A percentile compares a stretch with the other conserved stretches of the same genome.
phyloP scores from a whole-genome alignment of 257 asterid genomes.

The Solanum boliviense region DNA sequence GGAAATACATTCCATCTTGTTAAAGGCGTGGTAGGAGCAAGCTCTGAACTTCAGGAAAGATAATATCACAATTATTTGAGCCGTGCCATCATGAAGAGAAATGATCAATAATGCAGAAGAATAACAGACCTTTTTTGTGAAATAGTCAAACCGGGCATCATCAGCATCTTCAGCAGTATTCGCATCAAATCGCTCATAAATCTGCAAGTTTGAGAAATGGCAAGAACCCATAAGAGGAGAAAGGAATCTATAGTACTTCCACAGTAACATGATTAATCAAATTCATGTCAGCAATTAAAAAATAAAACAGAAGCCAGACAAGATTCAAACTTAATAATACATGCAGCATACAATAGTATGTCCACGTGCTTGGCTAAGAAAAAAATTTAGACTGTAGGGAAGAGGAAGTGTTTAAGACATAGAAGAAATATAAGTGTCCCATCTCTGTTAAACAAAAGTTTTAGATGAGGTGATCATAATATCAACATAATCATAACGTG shows the following conservation, averaged over 20 bases:
- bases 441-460: neutral
- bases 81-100: neutral
- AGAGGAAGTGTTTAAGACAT: neutral
- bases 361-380: neutral
- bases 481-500: neutral
- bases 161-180: conserved; percentile 57
- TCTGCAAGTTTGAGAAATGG: conserved; percentile 28
- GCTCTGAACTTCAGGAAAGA: neutral
- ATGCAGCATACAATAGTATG: neutral
- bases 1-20: neutral
- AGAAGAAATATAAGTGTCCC: neutral
- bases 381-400: neutral
- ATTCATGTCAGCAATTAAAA: neutral
- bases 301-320: neutral
- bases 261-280: neutral
- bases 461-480: neutral
- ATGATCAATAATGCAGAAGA: neutral
- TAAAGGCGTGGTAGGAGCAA: neutral
- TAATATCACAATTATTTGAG: neutral
- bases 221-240: neutral
- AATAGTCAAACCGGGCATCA: conserved; percentile 68
- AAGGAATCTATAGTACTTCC: neutral
- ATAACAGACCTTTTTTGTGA: conserved; percentile 55
- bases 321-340: neutral
- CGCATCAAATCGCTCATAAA: conserved; percentile 64